Conservation (phyloP, 2,329 filamentous ascomycete genomes). For the Aureobasidium musti region DNA sequence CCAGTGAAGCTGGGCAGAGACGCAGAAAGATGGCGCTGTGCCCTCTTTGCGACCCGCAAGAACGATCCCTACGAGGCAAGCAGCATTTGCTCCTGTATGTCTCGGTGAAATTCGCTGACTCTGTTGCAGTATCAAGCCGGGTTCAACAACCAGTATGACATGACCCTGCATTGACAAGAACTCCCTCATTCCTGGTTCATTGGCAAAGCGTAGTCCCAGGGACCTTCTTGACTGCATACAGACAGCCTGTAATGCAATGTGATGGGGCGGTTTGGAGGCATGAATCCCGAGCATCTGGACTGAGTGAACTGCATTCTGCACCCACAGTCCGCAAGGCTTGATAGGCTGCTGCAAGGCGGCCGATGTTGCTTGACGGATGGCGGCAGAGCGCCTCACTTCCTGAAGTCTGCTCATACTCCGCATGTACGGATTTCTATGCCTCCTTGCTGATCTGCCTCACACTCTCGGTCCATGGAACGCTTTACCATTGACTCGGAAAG, state of each 20-base stretch:
- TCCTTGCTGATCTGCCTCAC: constrained; percentile 16
- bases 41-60: constrained; percentile 57
- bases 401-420: not conserved
- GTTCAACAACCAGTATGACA: constrained; percentile 54
- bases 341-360: constrained; percentile 21
- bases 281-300: not conserved
- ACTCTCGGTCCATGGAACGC: not conserved
- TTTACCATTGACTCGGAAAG: constrained; percentile 13
- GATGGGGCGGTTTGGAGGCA: constrained; percentile 1
- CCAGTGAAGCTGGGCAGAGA: constrained; percentile 55
- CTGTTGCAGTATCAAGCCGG: constrained; percentile 55
- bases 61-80: constrained; percentile 57
- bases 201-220: constrained; percentile 15
- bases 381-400: not conserved
- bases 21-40: constrained; percentile 58
- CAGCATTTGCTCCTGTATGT: constrained; percentile 25
- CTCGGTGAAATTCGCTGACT: constrained; percentile 25
- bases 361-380: not conserved
- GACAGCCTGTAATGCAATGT: constrained; percentile 14
- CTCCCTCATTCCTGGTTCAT: not conserved
- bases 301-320: not conserved
- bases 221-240: not conserved
- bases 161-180: constrained; percentile 5
- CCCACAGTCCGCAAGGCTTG: not conserved
- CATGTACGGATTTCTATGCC: not conserved